Percentiles rank a stretch among this genome's conserved stretches.
Conservation (phyloP, 1,139 yeast genomes). For the Blastobotrys proliferans region DNA sequence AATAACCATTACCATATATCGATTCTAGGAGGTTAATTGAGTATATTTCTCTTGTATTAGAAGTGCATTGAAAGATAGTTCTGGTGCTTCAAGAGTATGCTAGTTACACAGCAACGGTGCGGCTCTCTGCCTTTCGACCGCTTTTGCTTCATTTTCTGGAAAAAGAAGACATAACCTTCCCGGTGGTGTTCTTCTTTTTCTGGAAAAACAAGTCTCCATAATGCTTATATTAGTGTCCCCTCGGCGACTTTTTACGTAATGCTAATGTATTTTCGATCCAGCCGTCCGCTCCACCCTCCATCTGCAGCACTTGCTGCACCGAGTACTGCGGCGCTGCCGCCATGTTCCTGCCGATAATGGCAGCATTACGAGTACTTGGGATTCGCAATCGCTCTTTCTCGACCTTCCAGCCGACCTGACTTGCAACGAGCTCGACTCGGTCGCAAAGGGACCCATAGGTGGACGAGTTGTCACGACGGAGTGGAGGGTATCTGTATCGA, state of each 20-base stretch:
- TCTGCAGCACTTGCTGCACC: conserved; percentile 45
- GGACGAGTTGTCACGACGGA: conserved; percentile 44
- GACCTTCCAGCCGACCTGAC: conserved; percentile 73
- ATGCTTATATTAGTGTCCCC: conserved; percentile 32
- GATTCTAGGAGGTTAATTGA: no score
- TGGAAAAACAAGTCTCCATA: no score
- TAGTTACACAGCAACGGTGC: no score
- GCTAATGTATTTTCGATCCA: conserved; percentile 62
- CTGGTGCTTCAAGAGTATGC: no score
- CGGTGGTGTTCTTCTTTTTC: no score
- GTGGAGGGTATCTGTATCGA: conserved; percentile 57
- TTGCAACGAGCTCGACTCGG: conserved; percentile 70
- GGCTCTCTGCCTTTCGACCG: no score
- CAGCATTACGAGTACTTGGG: conserved; percentile 93
- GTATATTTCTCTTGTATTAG: no score
- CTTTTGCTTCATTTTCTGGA: no score
- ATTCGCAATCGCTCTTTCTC: conserved; percentile 85
- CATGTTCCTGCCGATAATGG: conserved; percentile 60
- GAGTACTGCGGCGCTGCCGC: conserved; percentile 31
- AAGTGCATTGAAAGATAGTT: no score
- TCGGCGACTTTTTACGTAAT: conserved; percentile 31
- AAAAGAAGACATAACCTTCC: no score
- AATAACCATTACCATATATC: no score
- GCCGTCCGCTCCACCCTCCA: conserved; percentile 86
- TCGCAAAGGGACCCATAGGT: conserved; percentile 82